A percentile compares a stretch with the other conserved stretches of the same genome.
phyloP scores from a whole-genome alignment of 345 rosid species.

The Eutrema japonicum region DNA sequence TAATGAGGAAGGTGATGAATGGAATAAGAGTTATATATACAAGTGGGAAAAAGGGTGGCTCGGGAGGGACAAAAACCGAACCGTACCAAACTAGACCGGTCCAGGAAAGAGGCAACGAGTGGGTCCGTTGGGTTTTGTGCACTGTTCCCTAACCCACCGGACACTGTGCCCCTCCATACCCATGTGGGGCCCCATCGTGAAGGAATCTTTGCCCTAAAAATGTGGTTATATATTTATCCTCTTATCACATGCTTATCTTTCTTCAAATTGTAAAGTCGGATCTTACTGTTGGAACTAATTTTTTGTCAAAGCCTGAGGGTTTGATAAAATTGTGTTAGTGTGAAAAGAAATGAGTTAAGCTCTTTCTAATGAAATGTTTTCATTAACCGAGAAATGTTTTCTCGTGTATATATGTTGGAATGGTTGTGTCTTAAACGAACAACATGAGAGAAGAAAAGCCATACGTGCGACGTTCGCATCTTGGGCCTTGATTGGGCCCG shows the following conservation, averaged over 20 bases:
- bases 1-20: conserved; percentile 32
- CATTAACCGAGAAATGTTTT: too few species aligned
- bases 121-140: conserved; percentile 70
- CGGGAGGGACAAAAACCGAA: conserved; percentile 38
- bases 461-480: too few species aligned
- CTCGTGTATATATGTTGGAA: too few species aligned
- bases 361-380: too few species aligned
- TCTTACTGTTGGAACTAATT: too few species aligned
- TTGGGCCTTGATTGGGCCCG: too few species aligned
- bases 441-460: too few species aligned
- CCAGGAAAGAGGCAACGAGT: conserved; percentile 61
- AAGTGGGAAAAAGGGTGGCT: conserved; percentile 49
- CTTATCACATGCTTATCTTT: conserved; percentile 38
- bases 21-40: conserved; percentile 44
- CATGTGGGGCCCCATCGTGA: conserved; percentile 35
- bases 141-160: conserved; percentile 65
- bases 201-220: conserved; percentile 45
- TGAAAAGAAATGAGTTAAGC: too few species aligned
- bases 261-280: conserved; percentile 24
- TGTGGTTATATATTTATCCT: conserved; percentile 28
- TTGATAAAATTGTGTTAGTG: too few species aligned
- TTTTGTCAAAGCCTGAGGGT: too few species aligned
- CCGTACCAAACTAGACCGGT: conserved; percentile 53
- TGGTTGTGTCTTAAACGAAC: too few species aligned
- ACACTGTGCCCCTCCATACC: conserved; percentile 50